phyloP scores from a whole-genome alignment of 1,284 basidiomycete species.

The Neonothopanus nambi region DNA sequence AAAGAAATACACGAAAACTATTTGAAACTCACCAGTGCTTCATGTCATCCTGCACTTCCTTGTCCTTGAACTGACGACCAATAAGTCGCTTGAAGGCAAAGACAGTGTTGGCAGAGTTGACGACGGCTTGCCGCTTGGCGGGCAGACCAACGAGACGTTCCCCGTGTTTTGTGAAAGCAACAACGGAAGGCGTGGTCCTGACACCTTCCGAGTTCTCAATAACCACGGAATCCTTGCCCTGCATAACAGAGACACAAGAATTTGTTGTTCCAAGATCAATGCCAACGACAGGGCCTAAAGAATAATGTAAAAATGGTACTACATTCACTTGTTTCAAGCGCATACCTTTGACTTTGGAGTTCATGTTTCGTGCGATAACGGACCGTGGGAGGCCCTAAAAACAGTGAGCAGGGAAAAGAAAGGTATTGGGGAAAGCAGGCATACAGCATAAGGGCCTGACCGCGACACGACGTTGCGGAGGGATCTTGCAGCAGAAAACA shows the following conservation, averaged over 20 bases:
- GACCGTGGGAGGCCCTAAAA: conserved; percentile 64
- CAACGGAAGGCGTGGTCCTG: conserved; percentile 96
- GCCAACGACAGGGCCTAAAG: conserved; percentile 74
- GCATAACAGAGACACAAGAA: conserved; percentile 95
- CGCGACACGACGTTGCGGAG: conserved; percentile 57
- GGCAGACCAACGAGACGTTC: conserved; percentile 95
- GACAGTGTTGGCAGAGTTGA: conserved; percentile 93
- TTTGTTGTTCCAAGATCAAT: conserved; percentile 89
- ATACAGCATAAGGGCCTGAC: conserved; percentile 65
- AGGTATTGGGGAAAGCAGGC: conserved; percentile 25
- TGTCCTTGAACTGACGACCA: conserved; percentile 87
- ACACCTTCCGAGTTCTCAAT: conserved; percentile 98
- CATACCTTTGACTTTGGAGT: conserved; percentile 77
- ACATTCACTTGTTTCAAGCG: conserved; percentile 3
- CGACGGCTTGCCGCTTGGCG: conserved; percentile 96
- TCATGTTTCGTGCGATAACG: conserved; percentile 78
- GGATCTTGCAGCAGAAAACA: conserved; percentile 66
- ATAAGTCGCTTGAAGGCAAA: conserved; percentile 97
- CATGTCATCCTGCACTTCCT: conserved; percentile 91
- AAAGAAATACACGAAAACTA: not conserved
- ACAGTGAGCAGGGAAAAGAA: conserved; percentile 9
- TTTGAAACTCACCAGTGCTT: conserved; percentile 63
- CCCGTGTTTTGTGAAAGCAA: conserved; percentile 96
- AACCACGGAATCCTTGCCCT: conserved; percentile 92
- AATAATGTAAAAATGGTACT: not conserved